Conservation (phyloP, 1,284 basidiomycete species). For the Cutaneotrichosporon sp. region DNA sequence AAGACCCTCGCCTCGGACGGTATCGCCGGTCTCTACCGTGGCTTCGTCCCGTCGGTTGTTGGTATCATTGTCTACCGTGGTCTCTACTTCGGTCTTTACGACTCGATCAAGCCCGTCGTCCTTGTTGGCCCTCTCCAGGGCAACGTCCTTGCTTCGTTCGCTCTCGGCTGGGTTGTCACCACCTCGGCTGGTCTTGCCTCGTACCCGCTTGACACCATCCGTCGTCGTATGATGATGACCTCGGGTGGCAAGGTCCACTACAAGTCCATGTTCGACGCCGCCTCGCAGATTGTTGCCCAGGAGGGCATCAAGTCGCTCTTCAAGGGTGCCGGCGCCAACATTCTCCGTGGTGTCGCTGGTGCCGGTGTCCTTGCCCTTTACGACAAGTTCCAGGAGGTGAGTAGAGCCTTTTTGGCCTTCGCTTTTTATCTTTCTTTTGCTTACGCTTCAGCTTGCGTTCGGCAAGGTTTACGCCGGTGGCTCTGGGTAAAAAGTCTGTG, state of each 20-base stretch:
- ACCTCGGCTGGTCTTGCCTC: slow-evolving; percentile 92
- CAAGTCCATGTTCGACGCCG: slow-evolving; percentile 59
- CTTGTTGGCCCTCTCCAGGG: slow-evolving; percentile 81
- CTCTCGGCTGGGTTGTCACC: slow-evolving; percentile 89
- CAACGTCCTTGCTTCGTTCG: slow-evolving; percentile 85
- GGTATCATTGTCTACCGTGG: slow-evolving; percentile 94
- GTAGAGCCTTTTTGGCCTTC: not conserved
- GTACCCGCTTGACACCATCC: slow-evolving; percentile 90
- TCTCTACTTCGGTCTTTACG: slow-evolving; percentile 76
- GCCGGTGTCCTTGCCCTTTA: slow-evolving; percentile 66
- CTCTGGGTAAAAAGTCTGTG: slow-evolving; percentile 35
- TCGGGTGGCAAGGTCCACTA: slow-evolving; percentile 59
- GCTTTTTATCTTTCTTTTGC: not conserved
- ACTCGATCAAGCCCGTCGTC: slow-evolving; percentile 88
- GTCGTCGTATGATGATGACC: slow-evolving; percentile 97
- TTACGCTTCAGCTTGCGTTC: slow-evolving; percentile 60
- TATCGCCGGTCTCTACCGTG: slow-evolving; percentile 87
- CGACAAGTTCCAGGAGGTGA: slow-evolving; percentile 44
- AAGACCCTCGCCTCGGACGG: slow-evolving; percentile 88
- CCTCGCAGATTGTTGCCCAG: slow-evolving; percentile 57
- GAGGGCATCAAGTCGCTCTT: slow-evolving; percentile 60
- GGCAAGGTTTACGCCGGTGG: slow-evolving; percentile 74
- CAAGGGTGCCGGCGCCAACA: slow-evolving; percentile 56
- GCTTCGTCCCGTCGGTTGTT: slow-evolving; percentile 87
- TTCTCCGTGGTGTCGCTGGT: slow-evolving; percentile 63